phyloP scores from a whole-genome alignment of 2,329 filamentous ascomycete genomes.

The Alternaria consortialis region DNA sequence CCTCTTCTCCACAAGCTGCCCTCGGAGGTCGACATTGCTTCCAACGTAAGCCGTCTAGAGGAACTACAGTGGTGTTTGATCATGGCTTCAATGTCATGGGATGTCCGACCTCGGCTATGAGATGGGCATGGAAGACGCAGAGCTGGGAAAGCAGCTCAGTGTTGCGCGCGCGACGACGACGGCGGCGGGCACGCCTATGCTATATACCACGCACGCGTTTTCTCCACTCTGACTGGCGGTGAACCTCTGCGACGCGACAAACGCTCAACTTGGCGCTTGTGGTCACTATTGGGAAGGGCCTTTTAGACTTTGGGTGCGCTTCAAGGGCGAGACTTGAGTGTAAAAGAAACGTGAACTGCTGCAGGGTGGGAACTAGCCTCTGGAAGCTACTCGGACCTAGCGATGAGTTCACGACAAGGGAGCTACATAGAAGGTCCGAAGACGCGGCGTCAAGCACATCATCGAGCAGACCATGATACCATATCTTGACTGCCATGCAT shows the following conservation, averaged over 20 bases:
- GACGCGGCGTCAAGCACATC: conserved; percentile 4
- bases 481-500: not conserved
- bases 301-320: not conserved
- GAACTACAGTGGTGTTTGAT: conserved; percentile 14
- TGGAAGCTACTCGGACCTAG: not conserved
- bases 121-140: not conserved
- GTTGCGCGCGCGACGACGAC: not conserved
- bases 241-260: conserved; percentile 19
- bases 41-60: conserved; percentile 12
- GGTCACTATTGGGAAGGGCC: conserved; percentile 26
- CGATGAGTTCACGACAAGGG: conserved; percentile 6
- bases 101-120: conserved; percentile 1
- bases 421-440: conserved; percentile 5
- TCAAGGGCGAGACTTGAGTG: not conserved
- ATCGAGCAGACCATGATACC: not conserved
- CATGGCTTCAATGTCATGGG: conserved; percentile 7
- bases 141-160: conserved; percentile 10
- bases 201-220: conserved; percentile 28
- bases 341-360: conserved; percentile 5
- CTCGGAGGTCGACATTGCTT: conserved; percentile 33
- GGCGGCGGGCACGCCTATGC: conserved; percentile 2
- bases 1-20: conserved; percentile 37
- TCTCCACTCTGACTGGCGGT: conserved; percentile 38
- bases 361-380: conserved; percentile 5
- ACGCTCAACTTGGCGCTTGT: conserved; percentile 20